A percentile compares a stretch with the other conserved stretches of the same genome.
These are phyloP conservation scores for Lippia alba DNA, from an alignment of 305 asterid genomes.

Conservation along the genomic window DNA sequence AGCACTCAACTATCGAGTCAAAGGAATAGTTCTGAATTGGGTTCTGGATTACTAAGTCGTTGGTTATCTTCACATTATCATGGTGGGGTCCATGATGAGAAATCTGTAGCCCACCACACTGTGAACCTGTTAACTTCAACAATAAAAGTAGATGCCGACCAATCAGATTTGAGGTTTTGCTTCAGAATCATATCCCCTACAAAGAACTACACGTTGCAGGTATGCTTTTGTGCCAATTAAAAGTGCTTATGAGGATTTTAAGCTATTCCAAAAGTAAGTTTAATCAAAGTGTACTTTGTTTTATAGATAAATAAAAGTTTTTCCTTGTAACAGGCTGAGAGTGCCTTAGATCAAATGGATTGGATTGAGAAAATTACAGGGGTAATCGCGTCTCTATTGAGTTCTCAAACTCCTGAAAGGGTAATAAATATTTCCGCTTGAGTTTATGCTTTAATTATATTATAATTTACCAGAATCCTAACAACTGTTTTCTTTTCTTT, in stretches of 20 bases:
- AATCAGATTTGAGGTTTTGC: conserved; percentile 97
- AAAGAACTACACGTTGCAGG: conserved; percentile 98
- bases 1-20: conserved; percentile 86
- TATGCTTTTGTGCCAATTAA: conserved; percentile 39
- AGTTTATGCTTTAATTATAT: conserved; percentile 11
- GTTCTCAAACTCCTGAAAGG: conserved; percentile 97
- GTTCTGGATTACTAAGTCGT: conserved; percentile 96
- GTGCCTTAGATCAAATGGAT: conserved; percentile 98
- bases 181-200: conserved; percentile 98
- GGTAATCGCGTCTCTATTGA: conserved; percentile 93
- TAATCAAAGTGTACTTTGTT: not conserved
- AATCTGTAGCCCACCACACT: conserved; percentile 99
- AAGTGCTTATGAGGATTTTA: too few species aligned
- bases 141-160: conserved; percentile 98
- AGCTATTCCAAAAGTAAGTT: too few species aligned
- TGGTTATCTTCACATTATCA: conserved; percentile 99
- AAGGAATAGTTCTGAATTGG: conserved; percentile 97
- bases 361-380: conserved; percentile 99
- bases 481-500: too few species aligned
- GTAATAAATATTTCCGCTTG: conserved; percentile 42
- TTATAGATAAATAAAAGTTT: conserved; percentile 32
- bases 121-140: conserved; percentile 98
- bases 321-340: conserved; percentile 82
- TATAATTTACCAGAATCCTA: conserved; percentile 11
- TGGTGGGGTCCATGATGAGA: conserved; percentile 98